These are phyloP conservation scores for Vanderwaltozyma yarrowii DNA, from an alignment of 805 yeast species.

Conservation along the genomic window DNA sequence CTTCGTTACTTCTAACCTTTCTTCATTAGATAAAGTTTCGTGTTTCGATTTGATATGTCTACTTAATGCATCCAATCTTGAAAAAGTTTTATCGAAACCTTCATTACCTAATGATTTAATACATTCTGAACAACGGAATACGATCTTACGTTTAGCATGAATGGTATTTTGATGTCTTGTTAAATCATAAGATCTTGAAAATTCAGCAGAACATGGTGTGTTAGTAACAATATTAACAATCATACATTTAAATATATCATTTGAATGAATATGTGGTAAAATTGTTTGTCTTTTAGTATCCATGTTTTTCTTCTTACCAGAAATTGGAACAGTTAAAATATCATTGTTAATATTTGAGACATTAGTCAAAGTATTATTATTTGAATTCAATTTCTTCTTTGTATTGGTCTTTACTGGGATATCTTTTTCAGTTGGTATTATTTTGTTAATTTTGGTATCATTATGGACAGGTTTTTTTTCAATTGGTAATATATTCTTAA, in stretches of 20 bases:
- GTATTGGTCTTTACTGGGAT: neutral
- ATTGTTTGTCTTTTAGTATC: neutral
- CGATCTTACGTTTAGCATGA: constrained; percentile 78
- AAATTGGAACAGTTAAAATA: neutral
- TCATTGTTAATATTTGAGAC: neutral
- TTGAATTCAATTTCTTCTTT: neutral
- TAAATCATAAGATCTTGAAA: constrained; percentile 90
- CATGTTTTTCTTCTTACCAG: neutral
- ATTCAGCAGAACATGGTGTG: constrained; percentile 33
- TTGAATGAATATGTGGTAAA: neutral
- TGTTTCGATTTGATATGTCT: constrained; percentile 91
- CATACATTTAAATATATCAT: constrained; percentile 2
- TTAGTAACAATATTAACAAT: constrained; percentile 3
- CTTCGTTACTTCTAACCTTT: constrained; percentile 61
- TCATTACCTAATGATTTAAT: constrained; percentile 35
- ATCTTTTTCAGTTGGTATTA: neutral
- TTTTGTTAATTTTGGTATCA: neutral
- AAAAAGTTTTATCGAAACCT: constrained; percentile 63
- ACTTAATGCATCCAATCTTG: constrained; percentile 88
- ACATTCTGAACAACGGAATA: constrained; percentile 80
- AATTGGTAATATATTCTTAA: neutral
- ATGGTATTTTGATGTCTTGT: constrained; percentile 94
- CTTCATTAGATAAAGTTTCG: constrained; percentile 39
- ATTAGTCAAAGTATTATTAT: neutral
- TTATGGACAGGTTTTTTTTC: neutral